phyloP scores from a whole-genome alignment of 2,329 filamentous ascomycete species.

The Triangularia setosa region DNA sequence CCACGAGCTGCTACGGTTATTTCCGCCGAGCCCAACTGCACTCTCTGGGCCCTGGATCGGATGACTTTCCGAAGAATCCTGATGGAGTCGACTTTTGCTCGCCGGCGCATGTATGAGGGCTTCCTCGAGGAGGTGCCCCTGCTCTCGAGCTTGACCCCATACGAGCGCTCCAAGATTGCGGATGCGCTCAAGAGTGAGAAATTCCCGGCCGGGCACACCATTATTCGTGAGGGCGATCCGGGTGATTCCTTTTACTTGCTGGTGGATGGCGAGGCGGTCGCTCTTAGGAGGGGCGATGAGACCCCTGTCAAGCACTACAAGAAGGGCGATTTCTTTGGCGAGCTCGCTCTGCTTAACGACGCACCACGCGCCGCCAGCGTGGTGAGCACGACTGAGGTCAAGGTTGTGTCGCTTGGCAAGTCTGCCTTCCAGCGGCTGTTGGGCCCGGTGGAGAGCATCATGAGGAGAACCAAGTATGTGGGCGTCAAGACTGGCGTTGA shows the following conservation, averaged over 20 bases:
- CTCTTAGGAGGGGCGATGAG: conserved; percentile 64
- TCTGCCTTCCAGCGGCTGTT: conserved; percentile 91
- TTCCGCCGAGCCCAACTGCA: conserved; percentile 72
- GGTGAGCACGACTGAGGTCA: conserved; percentile 78
- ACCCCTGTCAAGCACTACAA: conserved; percentile 71
- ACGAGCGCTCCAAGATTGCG: conserved; percentile 95
- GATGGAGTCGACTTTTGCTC: conserved; percentile 96
- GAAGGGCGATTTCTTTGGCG: conserved; percentile 96
- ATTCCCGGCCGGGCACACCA: conserved; percentile 71
- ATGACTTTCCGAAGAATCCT: conserved; percentile 96
- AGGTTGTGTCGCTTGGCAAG: conserved; percentile 88
- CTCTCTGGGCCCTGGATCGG: conserved; percentile 90
- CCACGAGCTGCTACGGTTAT: conserved; percentile 92
- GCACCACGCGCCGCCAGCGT: conserved; percentile 89
- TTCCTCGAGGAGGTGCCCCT: conserved; percentile 94
- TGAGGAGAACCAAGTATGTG: conserved; percentile 71
- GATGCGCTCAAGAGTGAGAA: conserved; percentile 92
- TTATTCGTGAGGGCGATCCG: conserved; percentile 88
- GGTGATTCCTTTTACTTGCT: conserved; percentile 90
- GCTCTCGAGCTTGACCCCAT: conserved; percentile 75
- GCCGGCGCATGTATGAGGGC: conserved; percentile 92
- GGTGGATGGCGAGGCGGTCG: conserved; percentile 81
- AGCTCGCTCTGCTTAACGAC: conserved; percentile 89
- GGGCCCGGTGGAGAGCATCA: conserved; percentile 89
- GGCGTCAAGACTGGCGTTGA: conserved; percentile 59